Evolutionary conservation across 148 eudicot species (phyloP), one percentile per base, ranked within the genome.

Genomic region (Vaccinium darrowii): DNA sequence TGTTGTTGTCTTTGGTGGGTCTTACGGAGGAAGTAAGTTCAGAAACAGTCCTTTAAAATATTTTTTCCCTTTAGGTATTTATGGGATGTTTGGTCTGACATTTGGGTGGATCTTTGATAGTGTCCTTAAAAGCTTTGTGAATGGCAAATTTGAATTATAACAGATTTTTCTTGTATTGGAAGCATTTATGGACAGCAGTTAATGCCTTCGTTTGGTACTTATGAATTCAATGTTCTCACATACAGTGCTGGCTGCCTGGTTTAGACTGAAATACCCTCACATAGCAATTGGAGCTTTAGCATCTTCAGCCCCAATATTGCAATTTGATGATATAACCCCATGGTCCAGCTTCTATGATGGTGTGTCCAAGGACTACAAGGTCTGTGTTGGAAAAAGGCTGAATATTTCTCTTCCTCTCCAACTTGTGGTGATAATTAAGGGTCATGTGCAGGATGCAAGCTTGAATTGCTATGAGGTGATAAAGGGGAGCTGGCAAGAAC

Each of bases 221-320:
- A 16, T 80, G 47, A 8, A 43, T 43, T 25, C 78, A 57, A 11
- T 78, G 81, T 53, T 78, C 82, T 39, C 39, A 49, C 9, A 53
- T 52, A 21, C 81, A 89, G 93, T 91, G 90, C 67, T 89, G 80
- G 90, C 93, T 67, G 86, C 93, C 39, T 91, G 91, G 93, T 91
- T 91, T 81, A 81, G 93, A 82, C 83, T 91, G 54, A 89, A 88
- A 73, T 91, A 91, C 76, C 93, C 93, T 54, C 91, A 89, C 50
- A 74, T 91, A 33, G 89, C 93, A n/a, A 85, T 89, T 67, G 91
- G 91, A 75, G 93, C 93, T 12, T 73, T 91, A 86, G 90, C 93
- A 73, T 88, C 91, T 82, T 91, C 93, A 25, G 93, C 93, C 77
- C 93, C 91, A 39, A 79, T 91, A 23, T 51, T 90, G 87, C 86